Conservation (phyloP, 805 yeast species). For the Hanseniaspora occidentalis region DNA sequence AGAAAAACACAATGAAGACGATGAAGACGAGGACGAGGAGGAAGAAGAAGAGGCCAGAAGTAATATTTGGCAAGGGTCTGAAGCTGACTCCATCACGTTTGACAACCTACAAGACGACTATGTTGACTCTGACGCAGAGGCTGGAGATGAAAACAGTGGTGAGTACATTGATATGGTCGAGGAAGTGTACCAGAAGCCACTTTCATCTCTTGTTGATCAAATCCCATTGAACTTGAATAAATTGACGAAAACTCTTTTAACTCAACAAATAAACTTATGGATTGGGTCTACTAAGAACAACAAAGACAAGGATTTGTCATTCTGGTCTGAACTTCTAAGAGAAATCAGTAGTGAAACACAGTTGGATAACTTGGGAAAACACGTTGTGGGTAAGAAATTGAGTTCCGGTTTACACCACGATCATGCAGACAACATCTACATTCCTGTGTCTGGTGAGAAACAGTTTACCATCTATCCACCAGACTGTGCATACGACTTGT, state of each 20-base stretch:
- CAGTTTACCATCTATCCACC: slow-evolving; percentile 61
- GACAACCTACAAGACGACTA: slow-evolving; percentile 23
- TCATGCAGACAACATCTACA: slow-evolving; percentile 65
- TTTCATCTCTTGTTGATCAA: slow-evolving; percentile 29
- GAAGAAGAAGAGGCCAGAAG: slow-evolving; percentile 18
- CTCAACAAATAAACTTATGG: slow-evolving; percentile 72
- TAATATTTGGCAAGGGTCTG: slow-evolving; percentile 16
- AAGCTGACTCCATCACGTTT: slow-evolving; percentile 30
- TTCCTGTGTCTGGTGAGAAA: slow-evolving; percentile 47
- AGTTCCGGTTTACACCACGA: slow-evolving; percentile 74
- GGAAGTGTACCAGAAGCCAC: slow-evolving; percentile 51
- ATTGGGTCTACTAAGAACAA: slow-evolving; percentile 33
- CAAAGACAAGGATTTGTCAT: slow-evolving; percentile 6
- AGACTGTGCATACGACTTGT: slow-evolving; percentile 41
- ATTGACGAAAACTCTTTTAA: slow-evolving; percentile 30
- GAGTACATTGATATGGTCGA: slow-evolving; percentile 32
- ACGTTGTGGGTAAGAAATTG: slow-evolving; percentile 43
- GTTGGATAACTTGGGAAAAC: slow-evolving; percentile 35
- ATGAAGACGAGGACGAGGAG: slow-evolving; percentile 9
- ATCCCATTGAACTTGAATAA: slow-evolving; percentile 32
- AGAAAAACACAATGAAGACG: slow-evolving; percentile 12
- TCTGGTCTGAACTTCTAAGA: too few relatives aligned
- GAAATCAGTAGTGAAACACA: slow-evolving; percentile 3
- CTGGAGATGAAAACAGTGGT: slow-evolving; percentile 18
- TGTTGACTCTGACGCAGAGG: slow-evolving; percentile 12